These are phyloP conservation scores for Cardamine chenopodiifolia DNA, from an alignment of 345 rosid species.

Conservation along the genomic window DNA sequence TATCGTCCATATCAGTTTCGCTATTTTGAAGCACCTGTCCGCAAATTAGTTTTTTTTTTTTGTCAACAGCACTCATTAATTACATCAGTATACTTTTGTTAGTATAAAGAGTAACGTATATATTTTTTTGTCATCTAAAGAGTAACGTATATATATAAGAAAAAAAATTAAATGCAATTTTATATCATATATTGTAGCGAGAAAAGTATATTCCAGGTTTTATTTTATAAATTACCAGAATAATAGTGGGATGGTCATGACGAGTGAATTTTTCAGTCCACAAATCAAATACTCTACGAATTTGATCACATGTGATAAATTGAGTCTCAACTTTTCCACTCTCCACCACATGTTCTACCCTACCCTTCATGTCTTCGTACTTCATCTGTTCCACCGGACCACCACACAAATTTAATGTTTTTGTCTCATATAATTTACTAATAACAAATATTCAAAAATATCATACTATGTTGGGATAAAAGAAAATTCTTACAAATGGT, in stretches of 20 bases:
- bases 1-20: conserved; percentile 46
- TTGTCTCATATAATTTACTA: background rate
- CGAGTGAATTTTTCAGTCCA: conserved; percentile 57
- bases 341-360: conserved; percentile 50
- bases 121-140: too few species aligned
- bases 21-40: conserved; percentile 55
- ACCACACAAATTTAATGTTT: background rate
- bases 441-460: background rate
- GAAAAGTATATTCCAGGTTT: background rate
- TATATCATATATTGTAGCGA: too few species aligned
- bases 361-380: conserved; percentile 64
- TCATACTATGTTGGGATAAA: too few species aligned
- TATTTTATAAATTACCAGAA: conserved; percentile 49
- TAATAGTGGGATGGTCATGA: conserved; percentile 64
- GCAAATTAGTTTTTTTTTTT: too few species aligned
- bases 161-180: too few species aligned
- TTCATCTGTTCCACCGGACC: conserved; percentile 43
- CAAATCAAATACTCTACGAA: conserved; percentile 41
- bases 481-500: background rate
- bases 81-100: too few species aligned
- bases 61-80: too few species aligned
- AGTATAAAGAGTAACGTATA: too few species aligned
- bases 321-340: conserved; percentile 49
- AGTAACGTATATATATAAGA: too few species aligned
- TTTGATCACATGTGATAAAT: conserved; percentile 27